Conservation (phyloP, 2,329 filamentous ascomycete species). For the Aspergillus sp. region DNA sequence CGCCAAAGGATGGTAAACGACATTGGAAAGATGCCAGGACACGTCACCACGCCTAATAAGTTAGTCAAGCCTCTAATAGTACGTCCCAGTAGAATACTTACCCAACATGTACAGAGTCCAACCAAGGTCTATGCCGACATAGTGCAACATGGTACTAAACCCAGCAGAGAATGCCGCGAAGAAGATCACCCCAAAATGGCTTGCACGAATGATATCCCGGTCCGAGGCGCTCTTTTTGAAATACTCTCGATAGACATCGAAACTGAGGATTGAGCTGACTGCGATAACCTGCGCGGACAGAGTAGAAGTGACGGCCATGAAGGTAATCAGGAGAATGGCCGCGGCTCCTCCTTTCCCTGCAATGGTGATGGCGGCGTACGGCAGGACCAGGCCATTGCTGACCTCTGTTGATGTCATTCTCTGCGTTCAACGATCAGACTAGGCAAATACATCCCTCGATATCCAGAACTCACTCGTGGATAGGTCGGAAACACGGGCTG, state of each 20-base stretch:
- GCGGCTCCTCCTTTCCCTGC: slow-evolving; percentile 40
- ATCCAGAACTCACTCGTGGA: slow-evolving; percentile 36
- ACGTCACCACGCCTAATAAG: slow-evolving; percentile 48
- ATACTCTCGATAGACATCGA: slow-evolving; percentile 55
- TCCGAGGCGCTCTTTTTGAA: slow-evolving; percentile 49
- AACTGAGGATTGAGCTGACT: slow-evolving; percentile 54
- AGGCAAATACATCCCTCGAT: too few species aligned
- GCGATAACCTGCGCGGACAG: slow-evolving; percentile 55
- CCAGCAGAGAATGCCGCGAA: slow-evolving; percentile 53
- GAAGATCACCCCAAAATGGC: slow-evolving; percentile 54
- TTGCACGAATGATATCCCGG: slow-evolving; percentile 51
- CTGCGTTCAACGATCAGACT: slow-evolving; percentile 8
- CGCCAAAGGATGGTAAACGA: slow-evolving; percentile 55
- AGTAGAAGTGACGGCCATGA: slow-evolving; percentile 48
- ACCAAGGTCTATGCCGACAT: slow-evolving; percentile 54
- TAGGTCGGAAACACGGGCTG: slow-evolving; percentile 54
- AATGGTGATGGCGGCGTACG: slow-evolving; percentile 39
- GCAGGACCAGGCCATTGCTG: slow-evolving; percentile 36
- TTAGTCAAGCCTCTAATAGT: not conserved
- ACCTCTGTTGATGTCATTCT: slow-evolving; percentile 40
- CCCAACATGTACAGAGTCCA: slow-evolving; percentile 57
- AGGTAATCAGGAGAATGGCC: slow-evolving; percentile 38
- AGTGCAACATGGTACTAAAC: slow-evolving; percentile 54
- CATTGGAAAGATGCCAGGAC: slow-evolving; percentile 55
- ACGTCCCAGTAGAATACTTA: slow-evolving; percentile 11